These are phyloP conservation scores for Cerrena zonata DNA, from an alignment of 1,284 basidiomycete genomes.

Conservation along the genomic window DNA sequence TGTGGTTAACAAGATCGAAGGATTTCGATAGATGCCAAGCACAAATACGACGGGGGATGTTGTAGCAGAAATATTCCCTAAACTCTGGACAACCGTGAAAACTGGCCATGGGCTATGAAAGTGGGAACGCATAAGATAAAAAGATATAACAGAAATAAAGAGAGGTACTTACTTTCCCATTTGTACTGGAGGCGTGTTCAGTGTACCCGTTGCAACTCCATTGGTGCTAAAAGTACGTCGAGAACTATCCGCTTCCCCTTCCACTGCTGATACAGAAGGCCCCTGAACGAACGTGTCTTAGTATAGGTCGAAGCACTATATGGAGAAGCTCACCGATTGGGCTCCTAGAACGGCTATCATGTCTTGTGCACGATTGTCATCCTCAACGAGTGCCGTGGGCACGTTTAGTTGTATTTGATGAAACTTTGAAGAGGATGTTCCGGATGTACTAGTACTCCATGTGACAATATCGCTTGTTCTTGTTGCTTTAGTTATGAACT, in stretches of 20 bases:
- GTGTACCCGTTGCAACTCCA: too few relatives aligned
- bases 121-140: too few relatives aligned
- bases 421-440: conserved; percentile 12
- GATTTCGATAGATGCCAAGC: conserved; percentile 20
- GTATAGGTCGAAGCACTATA: too few relatives aligned
- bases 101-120: conserved; percentile 17
- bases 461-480: neutral
- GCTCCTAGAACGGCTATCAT: too few relatives aligned
- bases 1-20: conserved; percentile 17
- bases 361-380: conserved; percentile 20
- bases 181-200: too few relatives aligned
- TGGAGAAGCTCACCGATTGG: too few relatives aligned
- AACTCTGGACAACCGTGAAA: conserved; percentile 18
- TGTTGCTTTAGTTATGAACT: too few relatives aligned
- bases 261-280: neutral
- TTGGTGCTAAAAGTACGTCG: neutral
- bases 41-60: conserved; percentile 18
- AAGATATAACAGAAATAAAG: neutral
- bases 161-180: too few relatives aligned
- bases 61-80: conserved; percentile 18
- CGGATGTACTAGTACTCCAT: neutral
- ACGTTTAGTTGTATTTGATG: conserved; percentile 15
- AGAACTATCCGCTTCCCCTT: neutral
- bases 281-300: too few relatives aligned
- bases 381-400: conserved; percentile 15